Conservation (phyloP, 495 filamentous ascomycete species). For the Haplographium delicatum region DNA sequence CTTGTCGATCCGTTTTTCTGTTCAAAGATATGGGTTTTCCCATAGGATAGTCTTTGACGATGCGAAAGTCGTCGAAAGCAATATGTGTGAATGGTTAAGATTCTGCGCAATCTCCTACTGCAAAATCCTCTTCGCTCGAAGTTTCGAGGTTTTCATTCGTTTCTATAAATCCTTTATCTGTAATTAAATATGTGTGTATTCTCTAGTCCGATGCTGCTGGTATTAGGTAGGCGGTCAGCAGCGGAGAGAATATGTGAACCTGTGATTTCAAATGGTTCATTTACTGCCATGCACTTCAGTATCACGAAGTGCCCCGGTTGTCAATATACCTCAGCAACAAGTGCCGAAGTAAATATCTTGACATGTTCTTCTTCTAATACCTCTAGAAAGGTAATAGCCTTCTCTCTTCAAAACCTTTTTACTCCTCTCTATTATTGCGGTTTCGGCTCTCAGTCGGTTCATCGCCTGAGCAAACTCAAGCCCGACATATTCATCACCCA, state of each 20-base stretch:
- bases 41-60: not conserved
- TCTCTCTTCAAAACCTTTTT: not conserved
- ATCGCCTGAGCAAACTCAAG: constrained; percentile 4
- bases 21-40: not conserved
- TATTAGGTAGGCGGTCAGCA: not conserved
- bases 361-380: not conserved
- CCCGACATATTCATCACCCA: constrained; percentile 2
- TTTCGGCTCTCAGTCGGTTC: not conserved
- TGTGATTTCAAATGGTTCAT: not conserved
- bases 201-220: not conserved
- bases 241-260: constrained; percentile 4
- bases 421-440: not conserved
- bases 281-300: not conserved
- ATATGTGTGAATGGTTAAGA: not conserved
- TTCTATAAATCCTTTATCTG: not conserved
- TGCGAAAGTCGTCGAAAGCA: not conserved
- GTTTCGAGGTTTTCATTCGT: not conserved
- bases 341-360: not conserved
- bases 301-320: not conserved
- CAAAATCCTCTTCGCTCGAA: not conserved
- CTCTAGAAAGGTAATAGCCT: not conserved
- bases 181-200: not conserved
- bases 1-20: not conserved
- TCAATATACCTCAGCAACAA: not conserved
- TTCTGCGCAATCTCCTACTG: not conserved